Percentiles rank a stretch among this genome's conserved stretches.
Evolutionary conservation across 2,329 filamentous ascomycete species (phyloP).

Genomic region (Ceratocystis ficicola): DNA sequence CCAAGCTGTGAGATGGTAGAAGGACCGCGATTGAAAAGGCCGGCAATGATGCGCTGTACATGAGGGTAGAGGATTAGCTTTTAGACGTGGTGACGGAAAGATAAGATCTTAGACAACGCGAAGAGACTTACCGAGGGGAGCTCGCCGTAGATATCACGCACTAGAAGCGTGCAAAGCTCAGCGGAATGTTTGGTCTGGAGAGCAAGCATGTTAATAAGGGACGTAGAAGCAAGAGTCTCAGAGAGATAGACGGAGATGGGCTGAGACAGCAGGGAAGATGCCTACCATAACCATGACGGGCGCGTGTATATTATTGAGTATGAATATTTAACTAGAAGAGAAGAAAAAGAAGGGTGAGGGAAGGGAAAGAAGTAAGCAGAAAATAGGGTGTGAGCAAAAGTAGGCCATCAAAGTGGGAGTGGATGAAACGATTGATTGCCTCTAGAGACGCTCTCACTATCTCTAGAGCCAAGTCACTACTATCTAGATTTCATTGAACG

Average conservation of each 20-base stretch:
- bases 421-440: conserved; percentile 37
- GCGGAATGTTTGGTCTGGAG: conserved; percentile 56
- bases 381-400: not conserved
- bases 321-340: conserved; percentile 34
- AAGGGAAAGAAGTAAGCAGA: not conserved
- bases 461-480: conserved; percentile 60
- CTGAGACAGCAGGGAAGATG: conserved; percentile 14
- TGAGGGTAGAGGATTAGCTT: not conserved
- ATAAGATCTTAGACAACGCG: not conserved
- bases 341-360: not conserved
- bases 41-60: conserved; percentile 66
- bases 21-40: conserved; percentile 67
- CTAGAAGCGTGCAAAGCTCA: conserved; percentile 81
- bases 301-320: conserved; percentile 29
- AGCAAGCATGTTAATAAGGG: not conserved
- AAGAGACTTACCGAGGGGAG: conserved; percentile 64
- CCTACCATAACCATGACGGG: conserved; percentile 31
- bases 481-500: conserved; percentile 53
- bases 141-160: conserved; percentile 82
- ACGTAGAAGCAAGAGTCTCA: not conserved
- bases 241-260: not conserved
- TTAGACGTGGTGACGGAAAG: not conserved
- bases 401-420: not conserved
- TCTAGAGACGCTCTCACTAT: conserved; percentile 67
- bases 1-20: conserved; percentile 57